Percentiles rank a stretch among this genome's conserved stretches.
These are phyloP conservation scores for Mortierella sp. DNA, from an alignment of 371 early-diverging fungal genomes.

Conservation along the genomic window DNA sequence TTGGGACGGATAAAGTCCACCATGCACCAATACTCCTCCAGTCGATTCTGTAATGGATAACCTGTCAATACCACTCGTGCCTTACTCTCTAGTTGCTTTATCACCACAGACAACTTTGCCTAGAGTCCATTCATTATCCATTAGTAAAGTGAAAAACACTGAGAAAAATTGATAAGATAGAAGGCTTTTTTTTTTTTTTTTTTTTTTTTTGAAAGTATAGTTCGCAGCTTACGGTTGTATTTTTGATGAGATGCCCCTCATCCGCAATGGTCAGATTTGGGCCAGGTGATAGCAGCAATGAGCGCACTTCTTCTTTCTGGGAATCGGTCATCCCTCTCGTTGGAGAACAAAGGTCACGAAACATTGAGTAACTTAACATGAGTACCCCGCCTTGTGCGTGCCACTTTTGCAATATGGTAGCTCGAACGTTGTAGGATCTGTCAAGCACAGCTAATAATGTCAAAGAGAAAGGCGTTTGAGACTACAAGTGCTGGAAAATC, in stretches of 20 bases:
- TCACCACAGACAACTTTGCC: constrained; percentile 34
- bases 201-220: not conserved
- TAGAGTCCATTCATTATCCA: constrained; percentile 1
- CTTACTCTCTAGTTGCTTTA: constrained; percentile 61
- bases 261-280: constrained; percentile 83
- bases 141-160: not conserved
- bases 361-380: constrained; percentile 71
- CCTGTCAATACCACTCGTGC: constrained; percentile 87
- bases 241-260: constrained; percentile 91
- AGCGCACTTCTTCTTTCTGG: constrained; percentile 25
- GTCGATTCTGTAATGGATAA: constrained; percentile 88
- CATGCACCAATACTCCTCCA: constrained; percentile 79
- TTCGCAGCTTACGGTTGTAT: constrained; percentile 44
- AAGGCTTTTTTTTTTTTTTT: too few relatives aligned
- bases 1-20: constrained; percentile 76
- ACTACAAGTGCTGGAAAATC: too few relatives aligned
- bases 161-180: too few relatives aligned
- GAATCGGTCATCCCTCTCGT: constrained; percentile 8
- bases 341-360: constrained; percentile 52
- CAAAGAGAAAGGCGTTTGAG: too few relatives aligned
- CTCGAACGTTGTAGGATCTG: not conserved
- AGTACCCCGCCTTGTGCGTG: constrained; percentile 69
- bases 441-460: too few relatives aligned
- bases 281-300: constrained; percentile 64
- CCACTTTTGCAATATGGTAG: constrained; percentile 60